Conservation (phyloP, 2,329 filamentous ascomycete genomes). For the Aspergillus aculeatus region DNA sequence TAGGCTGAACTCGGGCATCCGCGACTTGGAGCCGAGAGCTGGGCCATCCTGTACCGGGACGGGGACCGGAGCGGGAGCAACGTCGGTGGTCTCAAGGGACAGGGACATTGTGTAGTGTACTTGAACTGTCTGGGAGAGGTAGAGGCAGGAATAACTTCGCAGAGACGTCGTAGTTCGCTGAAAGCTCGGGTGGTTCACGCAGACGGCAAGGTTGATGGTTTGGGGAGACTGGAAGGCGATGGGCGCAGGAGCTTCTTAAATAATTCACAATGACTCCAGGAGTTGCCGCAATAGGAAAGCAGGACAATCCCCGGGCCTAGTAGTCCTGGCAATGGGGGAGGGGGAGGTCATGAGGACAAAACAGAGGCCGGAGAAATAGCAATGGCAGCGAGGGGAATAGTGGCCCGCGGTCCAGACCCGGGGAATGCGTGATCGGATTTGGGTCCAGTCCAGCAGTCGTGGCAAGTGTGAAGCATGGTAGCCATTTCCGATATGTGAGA, state of each 20-base stretch:
- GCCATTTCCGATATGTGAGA: neutral
- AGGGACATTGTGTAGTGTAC: slow-evolving; percentile 30
- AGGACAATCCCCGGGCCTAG: too few relatives aligned
- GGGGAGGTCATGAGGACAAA: slow-evolving; percentile 23
- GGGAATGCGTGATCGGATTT: slow-evolving; percentile 8
- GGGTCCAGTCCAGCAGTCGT: slow-evolving; percentile 5
- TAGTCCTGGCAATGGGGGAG: slow-evolving; percentile 9
- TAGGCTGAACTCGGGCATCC: slow-evolving; percentile 73
- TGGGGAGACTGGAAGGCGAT: neutral
- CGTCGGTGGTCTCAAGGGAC: slow-evolving; percentile 32
- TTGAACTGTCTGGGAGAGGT: neutral
- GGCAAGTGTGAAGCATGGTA: slow-evolving; percentile 12
- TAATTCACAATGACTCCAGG: slow-evolving; percentile 13
- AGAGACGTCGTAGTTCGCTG: neutral
- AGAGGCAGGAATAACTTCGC: neutral
- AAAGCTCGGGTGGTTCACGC: neutral
- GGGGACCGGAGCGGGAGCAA: slow-evolving; percentile 26
- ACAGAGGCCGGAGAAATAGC: slow-evolving; percentile 12
- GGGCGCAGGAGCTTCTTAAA: slow-evolving; percentile 17
- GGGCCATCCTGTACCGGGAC: slow-evolving; percentile 25
- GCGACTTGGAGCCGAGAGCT: slow-evolving; percentile 32
- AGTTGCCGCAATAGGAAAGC: slow-evolving; percentile 2
- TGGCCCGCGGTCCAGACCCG: slow-evolving; percentile 14
- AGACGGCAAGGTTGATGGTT: slow-evolving; percentile 12
- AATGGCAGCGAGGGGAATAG: slow-evolving; percentile 7